These are phyloP conservation scores for Penicillium sp. DNA, from an alignment of 2,329 filamentous ascomycete species.

Conservation along the genomic window DNA sequence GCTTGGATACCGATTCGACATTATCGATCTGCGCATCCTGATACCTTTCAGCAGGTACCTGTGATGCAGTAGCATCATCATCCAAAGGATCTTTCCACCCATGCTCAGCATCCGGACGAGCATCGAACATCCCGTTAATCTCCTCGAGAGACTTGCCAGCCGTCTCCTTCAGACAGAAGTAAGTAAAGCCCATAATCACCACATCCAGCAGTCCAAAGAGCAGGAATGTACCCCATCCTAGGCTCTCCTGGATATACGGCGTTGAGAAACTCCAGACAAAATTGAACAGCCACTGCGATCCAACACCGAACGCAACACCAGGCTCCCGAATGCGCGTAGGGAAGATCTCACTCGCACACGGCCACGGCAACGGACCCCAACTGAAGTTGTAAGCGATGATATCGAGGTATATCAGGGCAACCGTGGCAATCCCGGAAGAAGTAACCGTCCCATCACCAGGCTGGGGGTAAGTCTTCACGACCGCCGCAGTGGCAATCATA, in stretches of 20 bases:
- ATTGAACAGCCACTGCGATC: conserved; percentile 42
- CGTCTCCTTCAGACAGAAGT: conserved; percentile 55
- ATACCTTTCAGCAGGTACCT: not conserved
- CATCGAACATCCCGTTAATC: conserved; percentile 56
- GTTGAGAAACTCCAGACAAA: conserved; percentile 43
- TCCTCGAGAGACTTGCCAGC: conserved; percentile 55
- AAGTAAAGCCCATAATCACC: conserved; percentile 50
- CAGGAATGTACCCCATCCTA: conserved; percentile 49
- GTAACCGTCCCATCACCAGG: conserved; percentile 41
- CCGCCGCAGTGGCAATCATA: conserved; percentile 47
- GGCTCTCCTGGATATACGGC: conserved; percentile 44
- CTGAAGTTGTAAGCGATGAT: conserved; percentile 48
- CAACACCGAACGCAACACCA: conserved; percentile 39
- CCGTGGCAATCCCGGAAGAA: conserved; percentile 49
- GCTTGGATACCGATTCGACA: conserved; percentile 6
- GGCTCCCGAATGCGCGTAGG: conserved; percentile 40
- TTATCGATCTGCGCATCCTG: not conserved
- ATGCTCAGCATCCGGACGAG: conserved; percentile 13
- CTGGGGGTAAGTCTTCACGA: conserved; percentile 44
- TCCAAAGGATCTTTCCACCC: conserved; percentile 8
- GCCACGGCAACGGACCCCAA: conserved; percentile 43
- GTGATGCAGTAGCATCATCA: not conserved
- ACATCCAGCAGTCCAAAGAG: conserved; percentile 46
- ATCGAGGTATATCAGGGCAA: conserved; percentile 56
- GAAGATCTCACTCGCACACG: conserved; percentile 40